A percentile compares a stretch with the other conserved stretches of the same genome.
Evolutionary conservation across 306 rosid genomes (phyloP).

Genomic region (Glycine soja): DNA sequence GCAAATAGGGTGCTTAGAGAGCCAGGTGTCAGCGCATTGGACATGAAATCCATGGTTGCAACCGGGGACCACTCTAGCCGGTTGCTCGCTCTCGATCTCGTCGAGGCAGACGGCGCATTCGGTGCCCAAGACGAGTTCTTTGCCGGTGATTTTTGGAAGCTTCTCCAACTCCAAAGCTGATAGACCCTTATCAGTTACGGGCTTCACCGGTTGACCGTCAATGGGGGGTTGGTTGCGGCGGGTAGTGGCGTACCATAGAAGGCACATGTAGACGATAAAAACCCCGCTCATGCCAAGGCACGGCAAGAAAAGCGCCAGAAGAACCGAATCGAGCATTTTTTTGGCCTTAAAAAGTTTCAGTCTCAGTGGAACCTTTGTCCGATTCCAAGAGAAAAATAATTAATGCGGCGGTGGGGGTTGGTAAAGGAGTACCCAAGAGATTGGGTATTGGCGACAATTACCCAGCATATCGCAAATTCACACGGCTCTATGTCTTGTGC

Average conservation of each 20-base stretch:
- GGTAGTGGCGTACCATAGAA: slow-evolving; percentile 64
- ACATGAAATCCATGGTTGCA: slow-evolving; percentile 81
- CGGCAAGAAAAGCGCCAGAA: slow-evolving; percentile 66
- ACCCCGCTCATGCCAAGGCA: slow-evolving; percentile 64
- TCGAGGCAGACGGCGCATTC: slow-evolving; percentile 85
- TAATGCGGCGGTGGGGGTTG: slow-evolving; percentile 47
- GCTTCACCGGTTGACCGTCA: slow-evolving; percentile 50
- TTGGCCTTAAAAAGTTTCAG: neutral
- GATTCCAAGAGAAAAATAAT: neutral
- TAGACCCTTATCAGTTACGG: slow-evolving; percentile 50
- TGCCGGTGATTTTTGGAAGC: slow-evolving; percentile 64
- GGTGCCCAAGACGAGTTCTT: slow-evolving; percentile 57
- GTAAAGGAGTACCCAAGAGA: slow-evolving; percentile 36
- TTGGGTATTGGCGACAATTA: neutral
- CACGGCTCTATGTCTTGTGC: neutral
- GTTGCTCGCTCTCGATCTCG: slow-evolving; percentile 68
- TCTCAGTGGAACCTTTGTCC: slow-evolving; percentile 10
- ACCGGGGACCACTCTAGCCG: slow-evolving; percentile 71
- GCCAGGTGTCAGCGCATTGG: slow-evolving; percentile 79
- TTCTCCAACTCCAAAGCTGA: slow-evolving; percentile 64
- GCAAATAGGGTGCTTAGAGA: slow-evolving; percentile 65
- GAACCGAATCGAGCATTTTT: slow-evolving; percentile 62
- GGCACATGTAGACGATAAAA: slow-evolving; percentile 63
- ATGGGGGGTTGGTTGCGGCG: neutral
- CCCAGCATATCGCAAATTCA: slow-evolving; percentile 38